Percentiles rank a stretch among this genome's conserved stretches.
Conservation (phyloP, 2,329 filamentous ascomycete species). For the Orbilia blumenaviensis region DNA sequence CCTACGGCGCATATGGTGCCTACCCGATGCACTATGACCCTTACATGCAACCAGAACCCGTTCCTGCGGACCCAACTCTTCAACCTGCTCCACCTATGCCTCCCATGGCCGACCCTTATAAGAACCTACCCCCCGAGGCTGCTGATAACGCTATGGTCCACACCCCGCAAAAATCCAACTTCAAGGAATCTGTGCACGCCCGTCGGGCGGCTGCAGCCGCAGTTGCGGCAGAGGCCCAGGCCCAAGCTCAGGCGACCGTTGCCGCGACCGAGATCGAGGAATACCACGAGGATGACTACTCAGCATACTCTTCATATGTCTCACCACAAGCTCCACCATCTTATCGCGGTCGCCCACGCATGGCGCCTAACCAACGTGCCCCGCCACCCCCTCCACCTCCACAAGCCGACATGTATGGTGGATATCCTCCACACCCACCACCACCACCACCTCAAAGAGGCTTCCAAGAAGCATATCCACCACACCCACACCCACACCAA, state of each 20-base stretch:
- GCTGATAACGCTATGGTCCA: slow-evolving; percentile 43
- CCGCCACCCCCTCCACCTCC: slow-evolving; percentile 23
- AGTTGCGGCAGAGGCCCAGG: slow-evolving; percentile 18
- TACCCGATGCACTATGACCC: slow-evolving; percentile 52
- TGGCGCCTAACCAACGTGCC: slow-evolving; percentile 33
- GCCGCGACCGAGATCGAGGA: slow-evolving; percentile 47
- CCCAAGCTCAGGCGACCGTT: slow-evolving; percentile 22
- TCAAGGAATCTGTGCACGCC: slow-evolving; percentile 50
- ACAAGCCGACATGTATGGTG: slow-evolving; percentile 1
- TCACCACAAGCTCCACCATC: slow-evolving; percentile 36
- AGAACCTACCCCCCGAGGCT: slow-evolving; percentile 24
- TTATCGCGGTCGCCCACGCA: slow-evolving; percentile 41
- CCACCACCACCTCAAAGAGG: slow-evolving; percentile 8
- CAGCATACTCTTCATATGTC: slow-evolving; percentile 31
- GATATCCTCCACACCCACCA: slow-evolving; percentile 14
- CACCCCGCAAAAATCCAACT: slow-evolving; percentile 47
- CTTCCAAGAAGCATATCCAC: slow-evolving; percentile 32
- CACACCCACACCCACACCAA: slow-evolving; percentile 33
- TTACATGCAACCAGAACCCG: slow-evolving; percentile 31
- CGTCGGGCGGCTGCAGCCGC: slow-evolving; percentile 47
- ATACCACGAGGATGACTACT: slow-evolving; percentile 48
- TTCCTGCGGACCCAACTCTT: slow-evolving; percentile 13
- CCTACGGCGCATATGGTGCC: slow-evolving; percentile 29
- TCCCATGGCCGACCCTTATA: slow-evolving; percentile 36
- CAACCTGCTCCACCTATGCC: slow-evolving; percentile 21